Base-by-base conservation (phyloP, 306 rosid genomes). In the Begonia fuchsioides region DNA sequence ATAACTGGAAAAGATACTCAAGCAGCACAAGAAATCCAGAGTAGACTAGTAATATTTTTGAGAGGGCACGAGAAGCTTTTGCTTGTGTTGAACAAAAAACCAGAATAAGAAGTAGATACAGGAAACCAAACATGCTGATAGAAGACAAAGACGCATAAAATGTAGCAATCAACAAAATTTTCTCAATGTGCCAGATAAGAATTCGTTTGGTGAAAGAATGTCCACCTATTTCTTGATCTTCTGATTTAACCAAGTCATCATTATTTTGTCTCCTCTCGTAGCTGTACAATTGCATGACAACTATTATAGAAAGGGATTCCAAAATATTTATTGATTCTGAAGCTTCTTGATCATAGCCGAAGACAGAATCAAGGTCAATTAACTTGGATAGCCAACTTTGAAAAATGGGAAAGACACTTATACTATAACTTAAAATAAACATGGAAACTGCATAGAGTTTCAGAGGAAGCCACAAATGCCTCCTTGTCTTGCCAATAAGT, bases 201-300 rank as follows among this genome's bases (percentile, higher is more conserved):
- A 85, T 61, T 53, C 87, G 73, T 64, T 57, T 79, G 60, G 76
- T 64, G 65, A 92, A 77, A 63, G 81, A 94, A 44, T 78, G 50
- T 48, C 55, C 47, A 57, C 93, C 93, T 51, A 57, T 61, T 53
- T 81, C 77, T 57, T 69, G 59, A 49, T 38, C 53, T 68, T 61
- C 67, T 57, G 68, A 47, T 55, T 71, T 69, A 63, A 61, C 75
- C 15, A 64, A 63, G 60, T 63, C 49, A 61, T 54, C 69, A 57
- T 58, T 79, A 74, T 92, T 92, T 74, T 85, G 81, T 66, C 98
- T 75, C 70, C 98, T 85, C 63, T 81, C 98, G 57, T 90, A 90
- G 84, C 95, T 92, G 74, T 85, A 92, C 65, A 92, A 95, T 72
- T 90, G 98, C 98, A 92, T 92, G 47, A 82, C 95, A 69, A 79